phyloP scores from a whole-genome alignment of 495 filamentous ascomycete genomes.

The Umbilicaria muhlenbergii region DNA sequence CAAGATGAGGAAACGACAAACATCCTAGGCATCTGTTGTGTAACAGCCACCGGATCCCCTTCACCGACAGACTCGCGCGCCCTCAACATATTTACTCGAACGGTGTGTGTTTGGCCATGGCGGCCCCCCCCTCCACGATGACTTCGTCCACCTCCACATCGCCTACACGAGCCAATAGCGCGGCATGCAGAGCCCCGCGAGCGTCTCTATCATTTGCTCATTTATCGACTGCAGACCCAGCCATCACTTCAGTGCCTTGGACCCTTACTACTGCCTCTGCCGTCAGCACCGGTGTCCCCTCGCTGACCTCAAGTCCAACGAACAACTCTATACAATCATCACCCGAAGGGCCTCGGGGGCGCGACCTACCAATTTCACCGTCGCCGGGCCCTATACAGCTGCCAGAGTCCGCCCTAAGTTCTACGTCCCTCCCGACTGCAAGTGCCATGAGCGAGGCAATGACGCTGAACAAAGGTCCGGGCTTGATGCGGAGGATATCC shows the following conservation, averaged over 20 bases:
- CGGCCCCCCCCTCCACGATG: too few species aligned
- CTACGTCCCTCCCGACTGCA: conserved; percentile 21
- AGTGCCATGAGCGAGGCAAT: conserved; percentile 37
- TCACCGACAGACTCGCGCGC: too few species aligned
- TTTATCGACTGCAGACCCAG: too few species aligned
- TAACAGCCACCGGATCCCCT: too few species aligned
- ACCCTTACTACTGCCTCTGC: conserved; percentile 9
- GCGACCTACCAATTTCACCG: conserved; percentile 19
- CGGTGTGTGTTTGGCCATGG: too few species aligned
- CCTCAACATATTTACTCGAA: too few species aligned
- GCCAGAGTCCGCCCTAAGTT: conserved; percentile 37
- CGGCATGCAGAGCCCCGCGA: too few species aligned
- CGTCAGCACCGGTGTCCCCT: conserved; percentile 4
- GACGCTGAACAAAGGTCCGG: conserved; percentile 33
- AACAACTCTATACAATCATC: conserved; percentile 35
- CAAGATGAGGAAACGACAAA: too few species aligned
- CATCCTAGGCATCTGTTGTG: too few species aligned
- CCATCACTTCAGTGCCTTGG: conserved; percentile 3
- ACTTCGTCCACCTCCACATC: too few species aligned
- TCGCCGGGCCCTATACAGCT: conserved; percentile 35
- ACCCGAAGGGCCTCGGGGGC: conserved; percentile 33
- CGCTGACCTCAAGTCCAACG: conserved; percentile 25
- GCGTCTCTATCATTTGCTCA: too few species aligned
- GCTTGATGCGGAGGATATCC: conserved; percentile 51
- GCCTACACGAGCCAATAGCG: too few species aligned